These are phyloP conservation scores for Acanthamoeba triangularis DNA, from an alignment of 208 protist genomes.

Conservation along the genomic window DNA sequence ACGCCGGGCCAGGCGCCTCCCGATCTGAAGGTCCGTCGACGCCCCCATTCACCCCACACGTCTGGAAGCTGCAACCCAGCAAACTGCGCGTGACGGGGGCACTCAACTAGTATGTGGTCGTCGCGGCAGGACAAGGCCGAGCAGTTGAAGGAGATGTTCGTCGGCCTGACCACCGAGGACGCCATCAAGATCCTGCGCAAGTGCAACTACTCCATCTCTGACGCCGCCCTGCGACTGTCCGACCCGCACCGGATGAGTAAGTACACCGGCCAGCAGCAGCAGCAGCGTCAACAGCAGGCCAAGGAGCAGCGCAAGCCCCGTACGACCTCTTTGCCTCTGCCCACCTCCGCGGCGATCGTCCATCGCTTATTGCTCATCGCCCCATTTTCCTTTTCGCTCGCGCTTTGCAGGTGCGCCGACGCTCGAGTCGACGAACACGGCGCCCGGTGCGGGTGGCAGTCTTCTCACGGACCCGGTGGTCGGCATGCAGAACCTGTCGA, in stretches of 20 bases:
- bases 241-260: constrained; percentile 19
- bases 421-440: background rate
- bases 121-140: constrained; percentile 27
- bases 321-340: no score
- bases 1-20: background rate
- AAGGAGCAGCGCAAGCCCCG: constrained; percentile 10
- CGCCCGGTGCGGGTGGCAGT: background rate
- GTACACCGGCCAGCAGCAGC: constrained; percentile 7
- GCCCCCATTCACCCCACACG: no score
- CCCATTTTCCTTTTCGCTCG: background rate
- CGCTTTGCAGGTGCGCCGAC: background rate
- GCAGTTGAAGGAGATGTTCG: constrained; percentile 56
- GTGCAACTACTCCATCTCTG: constrained; percentile 21
- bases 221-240: constrained; percentile 24
- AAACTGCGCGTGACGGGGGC: background rate
- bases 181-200: constrained; percentile 2
- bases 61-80: no score
- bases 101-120: background rate
- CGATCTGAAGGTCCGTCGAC: background rate
- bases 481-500: background rate
- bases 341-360: no score
- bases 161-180: background rate
- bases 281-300: background rate
- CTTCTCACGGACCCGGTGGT: background rate
- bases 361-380: background rate